Base-by-base conservation (phyloP, 768 basidiomycete species). In the Candolleomyces eurysporus region DNA sequence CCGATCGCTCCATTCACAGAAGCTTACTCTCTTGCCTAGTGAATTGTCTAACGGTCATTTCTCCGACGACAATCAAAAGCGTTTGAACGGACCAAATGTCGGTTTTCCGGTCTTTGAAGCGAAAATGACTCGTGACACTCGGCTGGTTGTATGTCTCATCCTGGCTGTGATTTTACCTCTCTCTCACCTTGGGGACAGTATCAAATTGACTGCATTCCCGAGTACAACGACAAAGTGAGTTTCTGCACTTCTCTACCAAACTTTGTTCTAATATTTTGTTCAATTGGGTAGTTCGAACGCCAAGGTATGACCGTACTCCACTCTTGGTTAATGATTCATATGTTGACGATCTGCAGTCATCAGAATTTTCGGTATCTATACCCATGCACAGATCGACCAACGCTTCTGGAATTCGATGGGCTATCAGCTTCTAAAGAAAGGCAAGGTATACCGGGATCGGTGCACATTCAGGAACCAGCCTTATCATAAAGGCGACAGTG, bases 1-100 rank as follows among this genome's bases (percentile, higher is more conserved):
- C 26, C n/a, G 5, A 21, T 21, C 45, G 54, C 26, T 16, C 32
- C n/a, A 22, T 8, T 31, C 36, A 3, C 26, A 11, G 4, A 39
- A 22, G 26, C 21, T 9, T 19, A 10, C 31, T 58, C 9, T 10
- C 26, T 26, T 19, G 26, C 48, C 22, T 49, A 90, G 89, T 67
- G 85, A 90, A 62, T 77, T 91, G 11, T 91, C 89, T 0, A 79
- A 82, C 3, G 89, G 89, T 0, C 82, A 85, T 59, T 90, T 91
- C 65, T 89, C 89, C 1, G 76, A 78, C 13, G 84, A 87, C 59
- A 90, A 90, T 63, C 86, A 90, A 64, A 87, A 88, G 69, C 72
- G 80, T 7, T 72, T 90, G 13, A 84, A 76, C 21, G 78, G 79
- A 0, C 55, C 69, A 0, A 71, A 75, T 13, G 69, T 71, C 14